These are phyloP conservation scores for Phytophthora capsici DNA, from an alignment of 352 stramenopile species.

Conservation along the genomic window DNA sequence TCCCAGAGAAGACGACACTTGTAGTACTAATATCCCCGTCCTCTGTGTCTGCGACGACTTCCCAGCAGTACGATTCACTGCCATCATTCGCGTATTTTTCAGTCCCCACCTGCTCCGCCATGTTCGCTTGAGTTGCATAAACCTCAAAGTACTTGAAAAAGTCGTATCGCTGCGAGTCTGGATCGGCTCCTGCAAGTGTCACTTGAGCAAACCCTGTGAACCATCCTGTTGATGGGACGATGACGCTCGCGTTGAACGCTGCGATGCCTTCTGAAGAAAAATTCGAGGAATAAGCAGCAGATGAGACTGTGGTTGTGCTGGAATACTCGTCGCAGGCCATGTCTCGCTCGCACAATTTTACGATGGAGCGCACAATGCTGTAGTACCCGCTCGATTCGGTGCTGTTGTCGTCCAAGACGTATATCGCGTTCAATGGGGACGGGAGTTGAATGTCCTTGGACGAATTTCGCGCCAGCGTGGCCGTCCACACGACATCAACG, in stretches of 20 bases:
- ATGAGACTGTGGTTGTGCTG: constrained; percentile 26
- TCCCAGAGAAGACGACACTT: constrained; percentile 44
- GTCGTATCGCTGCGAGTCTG: constrained; percentile 50
- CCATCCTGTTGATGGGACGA: constrained; percentile 39
- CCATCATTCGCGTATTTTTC: constrained; percentile 37
- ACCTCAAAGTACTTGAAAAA: constrained; percentile 62
- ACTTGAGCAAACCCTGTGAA: constrained; percentile 55
- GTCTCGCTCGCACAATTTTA: constrained; percentile 52
- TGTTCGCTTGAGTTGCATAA: constrained; percentile 40
- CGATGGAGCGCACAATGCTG: constrained; percentile 51
- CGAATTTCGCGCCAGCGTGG: constrained; percentile 38
- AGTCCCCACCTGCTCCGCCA: constrained; percentile 25
- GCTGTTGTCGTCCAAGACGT: constrained; percentile 18
- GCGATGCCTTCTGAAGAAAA: constrained; percentile 39
- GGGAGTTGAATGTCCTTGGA: constrained; percentile 55
- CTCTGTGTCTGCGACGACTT: constrained; percentile 36
- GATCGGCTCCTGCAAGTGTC: constrained; percentile 40
- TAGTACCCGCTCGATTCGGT: constrained; percentile 40
- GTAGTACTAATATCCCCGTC: constrained; percentile 24
- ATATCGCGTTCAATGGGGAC: constrained; percentile 39
- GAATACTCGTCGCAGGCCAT: constrained; percentile 57
- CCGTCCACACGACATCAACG: constrained; percentile 44
- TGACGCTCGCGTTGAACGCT: constrained; percentile 44
- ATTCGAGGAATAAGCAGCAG: constrained; percentile 35
- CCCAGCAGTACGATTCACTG: constrained; percentile 56